Base-by-base conservation (phyloP, 805 yeast genomes). In the Saturnispora diversa region DNA sequence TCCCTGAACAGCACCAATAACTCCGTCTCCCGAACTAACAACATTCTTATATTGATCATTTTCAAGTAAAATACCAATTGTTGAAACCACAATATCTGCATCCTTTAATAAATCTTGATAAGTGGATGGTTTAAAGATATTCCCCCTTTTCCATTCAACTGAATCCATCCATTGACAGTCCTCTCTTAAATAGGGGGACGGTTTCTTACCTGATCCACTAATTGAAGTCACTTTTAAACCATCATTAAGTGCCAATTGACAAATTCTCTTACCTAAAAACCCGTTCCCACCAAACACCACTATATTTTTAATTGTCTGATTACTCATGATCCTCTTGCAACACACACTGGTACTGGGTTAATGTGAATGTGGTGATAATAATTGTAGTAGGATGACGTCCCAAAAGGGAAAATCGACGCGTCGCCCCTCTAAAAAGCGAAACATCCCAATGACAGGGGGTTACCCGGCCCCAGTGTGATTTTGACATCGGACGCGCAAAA, bases 261-360 rank as follows among this genome's bases (percentile, higher is more conserved):
- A 84, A 7, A 88, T 77, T 25, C 78, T 64, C 42, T 65, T 68
- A 10, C 95, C 81, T 13, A 88, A 58, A 54, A 84, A 84, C 7
- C 97, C 97, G 49, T 75, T 77, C 1, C 97, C 96, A 13, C 97
- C 97, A 52, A 87, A 75, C 0, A 87, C 84, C 3, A 84, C 75
- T 3, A 62, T 34, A 21, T 45, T 47, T 13, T 32, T 27, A n/a
- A 24, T 31, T 17, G n/a, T 20, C 11, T 30, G 33, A 17, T 23
- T 19, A 19, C 22, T n/a, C 17, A 19, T 8, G 17, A 17, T 9
- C 13, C 5, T 19, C 13, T 30, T 5, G 12, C 19, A 9, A 9
- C 32, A 10, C n/a, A n/a, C n/a, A n/a, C n/a, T n/a, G n/a, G n/a
- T n/a, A n/a, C n/a, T n/a, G n/a, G n/a, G n/a, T n/a, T n/a, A n/a